Percentiles rank a stretch among this genome's conserved stretches.
These are phyloP conservation scores for Hyaloperonospora brassicae DNA, from an alignment of 352 stramenopile species.

Conservation along the genomic window DNA sequence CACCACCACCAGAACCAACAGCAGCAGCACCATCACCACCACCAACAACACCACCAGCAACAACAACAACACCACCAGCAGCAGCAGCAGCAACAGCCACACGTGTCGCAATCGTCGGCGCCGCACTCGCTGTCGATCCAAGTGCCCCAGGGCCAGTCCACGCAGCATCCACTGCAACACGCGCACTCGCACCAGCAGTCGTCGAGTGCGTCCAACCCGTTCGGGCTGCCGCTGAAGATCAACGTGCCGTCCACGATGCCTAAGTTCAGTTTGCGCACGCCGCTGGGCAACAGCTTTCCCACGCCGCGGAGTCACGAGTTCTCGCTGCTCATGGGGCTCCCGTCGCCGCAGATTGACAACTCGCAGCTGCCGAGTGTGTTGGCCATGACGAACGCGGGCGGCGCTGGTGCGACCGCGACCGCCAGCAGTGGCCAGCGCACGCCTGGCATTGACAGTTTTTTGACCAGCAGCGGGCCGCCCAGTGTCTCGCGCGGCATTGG, in stretches of 20 bases:
- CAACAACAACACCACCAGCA: too few relatives aligned
- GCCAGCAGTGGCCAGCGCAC: slow-evolving; percentile 16
- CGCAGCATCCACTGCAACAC: slow-evolving; percentile 12
- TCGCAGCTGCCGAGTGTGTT: slow-evolving; percentile 64
- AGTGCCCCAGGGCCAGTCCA: slow-evolving; percentile 24
- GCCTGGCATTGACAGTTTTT: slow-evolving; percentile 36
- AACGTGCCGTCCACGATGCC: slow-evolving; percentile 62
- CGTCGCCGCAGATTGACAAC: slow-evolving; percentile 64
- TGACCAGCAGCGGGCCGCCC: slow-evolving; percentile 38
- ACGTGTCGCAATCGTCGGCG: slow-evolving; percentile 6
- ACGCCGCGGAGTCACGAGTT: slow-evolving; percentile 67
- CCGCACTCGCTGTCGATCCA: slow-evolving; percentile 28
- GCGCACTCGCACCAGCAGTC: slow-evolving; percentile 15
- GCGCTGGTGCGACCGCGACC: slow-evolving; percentile 13
- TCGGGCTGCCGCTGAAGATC: slow-evolving; percentile 62
- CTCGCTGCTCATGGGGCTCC: slow-evolving; percentile 53
- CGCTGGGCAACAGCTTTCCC: slow-evolving; percentile 56
- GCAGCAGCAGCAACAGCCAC: slow-evolving; percentile 17
- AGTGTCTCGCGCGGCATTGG: slow-evolving; percentile 41
- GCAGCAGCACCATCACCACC: slow-evolving; percentile 2
- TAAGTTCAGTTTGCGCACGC: slow-evolving; percentile 56
- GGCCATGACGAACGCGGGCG: slow-evolving; percentile 50
- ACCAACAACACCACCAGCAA: too few relatives aligned
- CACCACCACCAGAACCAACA: slow-evolving; percentile 5
- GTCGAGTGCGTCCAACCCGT: slow-evolving; percentile 33